Conservation (phyloP, 306 rosid species). For the Trifolium dubium region DNA sequence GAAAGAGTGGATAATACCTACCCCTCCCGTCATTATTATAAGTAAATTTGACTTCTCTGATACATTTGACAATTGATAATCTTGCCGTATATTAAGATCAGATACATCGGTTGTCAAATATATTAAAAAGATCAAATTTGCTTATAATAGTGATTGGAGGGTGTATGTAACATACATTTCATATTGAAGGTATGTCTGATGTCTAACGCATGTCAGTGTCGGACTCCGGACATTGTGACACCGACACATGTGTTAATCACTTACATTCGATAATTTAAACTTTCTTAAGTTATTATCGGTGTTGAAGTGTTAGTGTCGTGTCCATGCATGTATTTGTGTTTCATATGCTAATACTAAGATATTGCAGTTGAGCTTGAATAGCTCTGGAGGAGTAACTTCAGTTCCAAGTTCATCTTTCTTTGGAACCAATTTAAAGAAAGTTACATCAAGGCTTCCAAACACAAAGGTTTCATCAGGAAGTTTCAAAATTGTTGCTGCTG, state of each 20-base stretch:
- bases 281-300: neutral
- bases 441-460: constrained; percentile 52
- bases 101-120: too few species aligned
- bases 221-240: neutral
- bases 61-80: too few species aligned
- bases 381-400: constrained; percentile 57
- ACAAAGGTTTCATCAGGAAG: constrained; percentile 57
- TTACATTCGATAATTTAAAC: neutral
- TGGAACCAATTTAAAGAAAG: constrained; percentile 85
- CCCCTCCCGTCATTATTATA: too few species aligned
- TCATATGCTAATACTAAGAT: neutral
- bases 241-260: neutral
- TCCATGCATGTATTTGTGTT: neutral
- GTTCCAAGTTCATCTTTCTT: constrained; percentile 73
- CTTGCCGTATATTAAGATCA: too few species aligned
- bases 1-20: too few species aligned
- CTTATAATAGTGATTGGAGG: too few species aligned
- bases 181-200: neutral
- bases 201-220: neutral
- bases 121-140: too few species aligned
- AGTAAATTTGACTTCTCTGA: too few species aligned
- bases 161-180: too few species aligned
- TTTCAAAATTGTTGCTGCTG: constrained; percentile 66
- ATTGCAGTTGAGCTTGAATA: constrained; percentile 74
- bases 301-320: neutral